phyloP scores from a whole-genome alignment of 768 basidiomycete genomes.

The Boletus sensibilis region DNA sequence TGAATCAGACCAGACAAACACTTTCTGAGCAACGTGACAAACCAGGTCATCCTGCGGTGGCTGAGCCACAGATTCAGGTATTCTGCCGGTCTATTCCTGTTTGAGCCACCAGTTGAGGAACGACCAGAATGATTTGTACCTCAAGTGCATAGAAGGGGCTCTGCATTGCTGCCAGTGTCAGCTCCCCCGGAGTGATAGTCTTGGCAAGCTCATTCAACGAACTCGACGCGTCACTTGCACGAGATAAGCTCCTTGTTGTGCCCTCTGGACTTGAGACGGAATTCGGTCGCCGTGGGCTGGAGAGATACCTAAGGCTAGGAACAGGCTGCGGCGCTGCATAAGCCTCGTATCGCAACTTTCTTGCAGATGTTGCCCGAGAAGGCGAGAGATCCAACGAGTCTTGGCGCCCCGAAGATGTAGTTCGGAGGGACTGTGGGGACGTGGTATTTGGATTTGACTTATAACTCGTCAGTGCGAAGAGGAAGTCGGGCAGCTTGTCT shows the following conservation, averaged over 20 bases:
- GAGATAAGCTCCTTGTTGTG: constrained; percentile 34
- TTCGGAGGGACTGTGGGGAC: constrained; percentile 10
- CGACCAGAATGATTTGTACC: constrained; percentile 14
- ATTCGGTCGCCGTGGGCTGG: constrained; percentile 32
- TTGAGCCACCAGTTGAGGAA: constrained; percentile 2
- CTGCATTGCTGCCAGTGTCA: constrained; percentile 27
- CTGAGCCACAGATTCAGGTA: neutral
- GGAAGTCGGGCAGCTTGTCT: constrained; percentile 69
- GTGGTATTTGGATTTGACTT: constrained; percentile 11
- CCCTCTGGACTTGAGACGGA: constrained; percentile 38
- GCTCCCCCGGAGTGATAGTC: constrained; percentile 33
- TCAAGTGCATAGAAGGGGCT: constrained; percentile 14
- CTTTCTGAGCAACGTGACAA: constrained; percentile 3
- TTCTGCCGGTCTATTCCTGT: constrained; percentile 10
- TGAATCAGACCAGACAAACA: constrained; percentile 12
- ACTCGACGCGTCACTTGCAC: constrained; percentile 22
- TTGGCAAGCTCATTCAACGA: constrained; percentile 25
- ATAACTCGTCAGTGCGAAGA: constrained; percentile 46
- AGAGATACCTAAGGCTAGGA: constrained; percentile 41
- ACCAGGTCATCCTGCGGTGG: constrained; percentile 21
- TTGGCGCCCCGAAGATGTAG: constrained; percentile 14
- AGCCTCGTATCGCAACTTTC: constrained; percentile 64
- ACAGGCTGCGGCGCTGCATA: constrained; percentile 62
- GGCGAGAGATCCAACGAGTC: constrained; percentile 20
- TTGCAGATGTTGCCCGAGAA: constrained; percentile 32